These are phyloP conservation scores for Globisporangium takayamanum DNA, from an alignment of 352 stramenopile species.

Conservation along the genomic window DNA sequence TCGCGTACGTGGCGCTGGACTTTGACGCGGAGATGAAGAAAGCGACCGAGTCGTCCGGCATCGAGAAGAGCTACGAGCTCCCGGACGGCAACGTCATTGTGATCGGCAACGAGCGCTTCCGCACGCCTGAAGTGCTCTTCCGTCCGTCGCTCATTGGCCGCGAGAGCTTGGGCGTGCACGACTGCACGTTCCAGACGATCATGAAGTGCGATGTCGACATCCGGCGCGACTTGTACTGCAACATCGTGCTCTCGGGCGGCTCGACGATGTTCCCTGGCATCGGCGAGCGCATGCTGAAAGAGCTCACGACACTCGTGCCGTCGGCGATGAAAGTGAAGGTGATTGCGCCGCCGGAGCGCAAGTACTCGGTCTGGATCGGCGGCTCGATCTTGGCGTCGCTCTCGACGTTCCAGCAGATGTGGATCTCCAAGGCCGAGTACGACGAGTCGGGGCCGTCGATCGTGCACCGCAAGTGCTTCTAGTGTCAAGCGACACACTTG, in stretches of 20 bases:
- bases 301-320: slow-evolving; percentile 87
- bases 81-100: slow-evolving; percentile 97
- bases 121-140: slow-evolving; percentile 94
- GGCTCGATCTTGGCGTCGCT: slow-evolving; percentile 96
- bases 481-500: too few relatives aligned
- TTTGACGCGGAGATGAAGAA: slow-evolving; percentile 93
- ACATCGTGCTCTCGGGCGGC: slow-evolving; percentile 94
- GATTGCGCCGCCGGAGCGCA: slow-evolving; percentile 63
- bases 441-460: slow-evolving; percentile 94
- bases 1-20: slow-evolving; percentile 93
- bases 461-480: slow-evolving; percentile 96
- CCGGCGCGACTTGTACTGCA: slow-evolving; percentile 95
- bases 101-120: slow-evolving; percentile 95
- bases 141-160: slow-evolving; percentile 89
- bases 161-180: slow-evolving; percentile 59
- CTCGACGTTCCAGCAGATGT: slow-evolving; percentile 98
- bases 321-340: slow-evolving; percentile 80
- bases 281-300: slow-evolving; percentile 91
- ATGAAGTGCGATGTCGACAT: slow-evolving; percentile 93
- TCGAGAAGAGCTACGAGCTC: slow-evolving; percentile 96
- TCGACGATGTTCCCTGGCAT: slow-evolving; percentile 97
- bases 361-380: too few relatives aligned
- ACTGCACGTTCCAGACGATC: slow-evolving; percentile 66
- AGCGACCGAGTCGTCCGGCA: slow-evolving; percentile 42
- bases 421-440: slow-evolving; percentile 98